Conservation (phyloP, 192 early-diverging fungal species). For the Coemansia sp. region DNA sequence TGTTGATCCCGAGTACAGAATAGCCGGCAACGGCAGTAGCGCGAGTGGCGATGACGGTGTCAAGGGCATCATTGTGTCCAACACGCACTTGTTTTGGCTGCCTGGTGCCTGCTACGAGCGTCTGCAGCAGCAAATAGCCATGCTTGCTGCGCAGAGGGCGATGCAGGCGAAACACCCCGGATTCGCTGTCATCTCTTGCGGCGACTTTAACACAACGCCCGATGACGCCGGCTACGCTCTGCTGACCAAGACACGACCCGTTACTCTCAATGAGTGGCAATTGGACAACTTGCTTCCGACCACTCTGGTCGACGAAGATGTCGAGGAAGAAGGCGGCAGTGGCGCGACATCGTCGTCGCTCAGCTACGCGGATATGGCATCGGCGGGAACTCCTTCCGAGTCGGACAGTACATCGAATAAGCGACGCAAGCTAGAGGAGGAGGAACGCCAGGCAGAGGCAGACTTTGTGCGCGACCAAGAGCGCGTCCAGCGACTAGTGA, state of each 20-base stretch:
- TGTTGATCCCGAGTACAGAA: conserved; percentile 16
- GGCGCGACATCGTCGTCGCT: not conserved
- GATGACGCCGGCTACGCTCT: conserved; percentile 62
- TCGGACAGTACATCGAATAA: conserved; percentile 12
- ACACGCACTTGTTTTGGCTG: conserved; percentile 50
- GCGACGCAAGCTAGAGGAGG: conserved; percentile 27
- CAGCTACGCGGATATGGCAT: conserved; percentile 35
- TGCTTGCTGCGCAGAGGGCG: conserved; percentile 18
- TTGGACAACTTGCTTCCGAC: conserved; percentile 49
- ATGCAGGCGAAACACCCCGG: conserved; percentile 38
- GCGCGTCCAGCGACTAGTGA: conserved; percentile 26
- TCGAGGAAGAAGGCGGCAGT: not conserved
- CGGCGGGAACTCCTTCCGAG: conserved; percentile 17
- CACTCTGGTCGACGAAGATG: not conserved
- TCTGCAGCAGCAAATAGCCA: conserved; percentile 49
- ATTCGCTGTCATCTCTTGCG: conserved; percentile 22
- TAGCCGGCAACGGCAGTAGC: not conserved
- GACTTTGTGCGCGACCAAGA: conserved; percentile 26
- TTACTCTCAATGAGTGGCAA: conserved; percentile 52
- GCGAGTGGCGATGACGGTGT: not conserved
- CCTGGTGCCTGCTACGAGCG: conserved; percentile 50
- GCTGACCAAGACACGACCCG: conserved; percentile 57
- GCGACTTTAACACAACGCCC: conserved; percentile 65
- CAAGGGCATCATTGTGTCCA: conserved; percentile 47
- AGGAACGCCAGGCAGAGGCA: conserved; percentile 27